A percentile compares a stretch with the other conserved stretches of the same genome.
phyloP scores from a whole-genome alignment of 805 yeast genomes.

The Lipomyces yamadae region DNA sequence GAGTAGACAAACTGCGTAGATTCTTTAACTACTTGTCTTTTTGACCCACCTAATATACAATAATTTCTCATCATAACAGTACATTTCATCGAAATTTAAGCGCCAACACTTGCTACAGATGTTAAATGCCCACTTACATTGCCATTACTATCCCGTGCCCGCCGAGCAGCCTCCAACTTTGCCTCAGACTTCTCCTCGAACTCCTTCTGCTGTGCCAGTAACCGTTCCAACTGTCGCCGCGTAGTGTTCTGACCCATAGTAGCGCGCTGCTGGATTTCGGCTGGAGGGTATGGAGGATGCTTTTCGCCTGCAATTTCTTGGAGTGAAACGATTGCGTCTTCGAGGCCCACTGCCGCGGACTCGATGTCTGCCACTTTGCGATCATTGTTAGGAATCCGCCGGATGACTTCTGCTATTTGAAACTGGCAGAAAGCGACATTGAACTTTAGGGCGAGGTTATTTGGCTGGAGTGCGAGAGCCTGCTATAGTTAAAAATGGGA shows the following conservation, averaged over 20 bases:
- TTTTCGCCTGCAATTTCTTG: slow-evolving; percentile 61
- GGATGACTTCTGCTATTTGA: slow-evolving; percentile 82
- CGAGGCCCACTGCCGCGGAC: slow-evolving; percentile 59
- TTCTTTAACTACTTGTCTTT: not conserved
- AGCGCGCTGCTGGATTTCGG: slow-evolving; percentile 85
- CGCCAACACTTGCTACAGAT: slow-evolving; percentile 4
- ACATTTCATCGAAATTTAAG: not conserved
- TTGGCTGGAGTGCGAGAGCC: slow-evolving; percentile 55
- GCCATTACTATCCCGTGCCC: slow-evolving; percentile 62
- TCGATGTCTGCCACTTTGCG: slow-evolving; percentile 69
- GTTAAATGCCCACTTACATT: not conserved
- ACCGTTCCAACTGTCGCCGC: slow-evolving; percentile 69
- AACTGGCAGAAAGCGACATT: slow-evolving; percentile 83
- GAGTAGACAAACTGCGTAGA: not conserved
- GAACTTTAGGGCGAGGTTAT: slow-evolving; percentile 60
- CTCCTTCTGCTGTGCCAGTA: slow-evolving; percentile 71
- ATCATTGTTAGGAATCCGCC: slow-evolving; percentile 62
- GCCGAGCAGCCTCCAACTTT: slow-evolving; percentile 75
- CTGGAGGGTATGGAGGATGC: slow-evolving; percentile 76
- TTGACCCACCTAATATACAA: slow-evolving; percentile 1
- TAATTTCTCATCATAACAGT: not conserved
- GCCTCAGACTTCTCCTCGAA: slow-evolving; percentile 61
- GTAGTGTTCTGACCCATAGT: slow-evolving; percentile 79
- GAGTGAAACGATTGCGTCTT: slow-evolving; percentile 64
- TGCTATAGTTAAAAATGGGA: slow-evolving; percentile 41